Conservation (phyloP, 176 grass and related monocot species). For the Carex parvula region DNA sequence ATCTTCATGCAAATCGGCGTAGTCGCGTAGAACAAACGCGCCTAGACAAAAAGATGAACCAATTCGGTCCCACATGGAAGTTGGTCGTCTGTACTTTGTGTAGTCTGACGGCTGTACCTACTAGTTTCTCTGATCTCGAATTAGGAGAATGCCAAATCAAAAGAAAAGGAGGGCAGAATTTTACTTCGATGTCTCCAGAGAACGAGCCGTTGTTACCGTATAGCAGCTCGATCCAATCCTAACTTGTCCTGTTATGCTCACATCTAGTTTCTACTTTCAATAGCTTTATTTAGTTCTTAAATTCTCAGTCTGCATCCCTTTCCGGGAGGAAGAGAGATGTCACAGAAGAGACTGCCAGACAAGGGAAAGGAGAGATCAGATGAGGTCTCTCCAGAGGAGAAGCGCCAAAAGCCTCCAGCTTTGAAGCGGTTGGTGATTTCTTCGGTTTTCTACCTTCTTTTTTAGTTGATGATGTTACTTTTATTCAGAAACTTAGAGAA, state of each 20-base stretch:
- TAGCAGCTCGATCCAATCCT: background rate
- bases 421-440: constrained; percentile 17
- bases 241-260: background rate
- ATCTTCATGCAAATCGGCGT: too few relatives aligned
- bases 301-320: background rate
- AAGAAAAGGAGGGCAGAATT: background rate
- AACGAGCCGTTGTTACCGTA: background rate
- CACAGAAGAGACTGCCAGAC: constrained; percentile 18
- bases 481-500: background rate
- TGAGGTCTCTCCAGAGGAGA: constrained; percentile 16
- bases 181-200: background rate
- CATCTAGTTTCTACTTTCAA: background rate
- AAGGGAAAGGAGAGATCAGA: background rate
- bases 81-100: background rate
- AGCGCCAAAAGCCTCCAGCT: constrained; percentile 31
- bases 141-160: background rate
- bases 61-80: constrained; percentile 10
- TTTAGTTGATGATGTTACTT: background rate
- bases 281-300: background rate
- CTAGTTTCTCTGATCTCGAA: background rate
- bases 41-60: background rate
- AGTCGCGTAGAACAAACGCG: too few relatives aligned
- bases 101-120: background rate
- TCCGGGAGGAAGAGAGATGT: constrained; percentile 10
- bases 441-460: background rate